Evolutionary conservation across 352 stramenopile species (phyloP).

Genomic region (Globisporangium carolinianum): DNA sequence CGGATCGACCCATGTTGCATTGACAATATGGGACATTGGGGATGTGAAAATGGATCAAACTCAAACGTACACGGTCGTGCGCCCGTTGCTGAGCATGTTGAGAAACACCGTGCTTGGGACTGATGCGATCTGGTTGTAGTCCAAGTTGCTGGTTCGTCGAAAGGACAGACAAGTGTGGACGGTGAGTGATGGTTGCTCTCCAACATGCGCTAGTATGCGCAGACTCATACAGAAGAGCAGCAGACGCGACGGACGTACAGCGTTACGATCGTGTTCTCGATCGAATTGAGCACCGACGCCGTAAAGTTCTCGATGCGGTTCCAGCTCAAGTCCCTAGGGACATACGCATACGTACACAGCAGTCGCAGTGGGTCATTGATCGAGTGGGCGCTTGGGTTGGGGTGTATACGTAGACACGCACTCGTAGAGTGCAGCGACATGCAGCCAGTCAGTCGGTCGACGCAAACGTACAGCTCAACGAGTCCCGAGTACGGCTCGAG

Average conservation of each 20-base stretch:
- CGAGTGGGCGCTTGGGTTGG: too few relatives aligned
- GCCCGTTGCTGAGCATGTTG: constrained; percentile 27
- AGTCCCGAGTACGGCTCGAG: constrained; percentile 36
- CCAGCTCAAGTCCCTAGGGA: constrained; percentile 40
- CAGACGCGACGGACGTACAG: constrained; percentile 26
- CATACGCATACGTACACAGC: too few relatives aligned
- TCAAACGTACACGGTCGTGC: constrained; percentile 38
- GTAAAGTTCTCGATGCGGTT: constrained; percentile 58
- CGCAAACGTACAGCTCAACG: constrained; percentile 26
- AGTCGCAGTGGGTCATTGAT: too few relatives aligned
- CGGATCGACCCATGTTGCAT: too few relatives aligned
- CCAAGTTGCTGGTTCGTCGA: constrained; percentile 29
- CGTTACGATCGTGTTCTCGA: constrained; percentile 33
- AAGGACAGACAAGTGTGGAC: neutral
- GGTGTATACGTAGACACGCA: too few relatives aligned
- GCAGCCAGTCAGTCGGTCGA: neutral
- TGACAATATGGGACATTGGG: too few relatives aligned
- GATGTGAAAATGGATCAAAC: too few relatives aligned
- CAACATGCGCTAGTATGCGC: neutral
- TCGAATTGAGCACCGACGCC: constrained; percentile 31
- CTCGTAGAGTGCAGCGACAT: neutral
- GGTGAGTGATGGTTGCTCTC: too few relatives aligned
- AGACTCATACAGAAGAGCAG: neutral
- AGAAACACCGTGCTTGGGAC: constrained; percentile 53
- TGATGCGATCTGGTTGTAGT: constrained; percentile 51